phyloP scores from a whole-genome alignment of 495 filamentous ascomycete species.

The Chaetomium cochliodes region DNA sequence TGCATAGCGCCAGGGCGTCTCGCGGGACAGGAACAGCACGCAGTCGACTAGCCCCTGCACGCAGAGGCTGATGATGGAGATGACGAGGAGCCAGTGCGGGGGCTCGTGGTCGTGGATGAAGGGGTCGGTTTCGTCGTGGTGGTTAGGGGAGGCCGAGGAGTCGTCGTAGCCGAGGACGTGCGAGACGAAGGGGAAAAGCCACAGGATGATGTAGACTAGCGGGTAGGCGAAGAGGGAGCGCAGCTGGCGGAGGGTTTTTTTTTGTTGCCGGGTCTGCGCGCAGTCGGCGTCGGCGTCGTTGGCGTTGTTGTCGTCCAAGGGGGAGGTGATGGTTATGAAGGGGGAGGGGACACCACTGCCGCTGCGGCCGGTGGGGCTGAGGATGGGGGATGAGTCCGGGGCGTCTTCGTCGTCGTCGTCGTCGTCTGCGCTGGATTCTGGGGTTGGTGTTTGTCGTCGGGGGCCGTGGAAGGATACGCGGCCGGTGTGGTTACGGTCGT shows the following conservation, averaged over 20 bases:
- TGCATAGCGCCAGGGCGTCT: constrained; percentile 68
- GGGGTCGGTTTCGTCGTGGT: not conserved
- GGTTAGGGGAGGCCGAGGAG: constrained; percentile 4
- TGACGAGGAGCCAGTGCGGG: constrained; percentile 53
- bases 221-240: constrained; percentile 72
- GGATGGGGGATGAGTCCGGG: not conserved
- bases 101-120: constrained; percentile 32
- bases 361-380: no score
- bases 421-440: not conserved
- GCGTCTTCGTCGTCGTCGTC: not conserved
- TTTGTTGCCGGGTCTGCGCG: constrained; percentile 26
- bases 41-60: constrained; percentile 66
- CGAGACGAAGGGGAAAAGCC: constrained; percentile 66
- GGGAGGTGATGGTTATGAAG: not conserved
- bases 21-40: constrained; percentile 61
- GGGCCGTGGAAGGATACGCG: not conserved
- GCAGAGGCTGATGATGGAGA: constrained; percentile 56
- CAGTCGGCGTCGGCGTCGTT: not conserved
- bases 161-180: constrained; percentile 62
- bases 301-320: no score
- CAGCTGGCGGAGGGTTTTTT: constrained; percentile 63
- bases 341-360: not conserved
- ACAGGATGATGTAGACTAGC: constrained; percentile 65
- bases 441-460: constrained; percentile 5
- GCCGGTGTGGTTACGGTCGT: not conserved